A percentile compares a stretch with the other conserved stretches of the same genome.
Conservation (phyloP, 805 yeast species). For the Priceomyces medius region DNA sequence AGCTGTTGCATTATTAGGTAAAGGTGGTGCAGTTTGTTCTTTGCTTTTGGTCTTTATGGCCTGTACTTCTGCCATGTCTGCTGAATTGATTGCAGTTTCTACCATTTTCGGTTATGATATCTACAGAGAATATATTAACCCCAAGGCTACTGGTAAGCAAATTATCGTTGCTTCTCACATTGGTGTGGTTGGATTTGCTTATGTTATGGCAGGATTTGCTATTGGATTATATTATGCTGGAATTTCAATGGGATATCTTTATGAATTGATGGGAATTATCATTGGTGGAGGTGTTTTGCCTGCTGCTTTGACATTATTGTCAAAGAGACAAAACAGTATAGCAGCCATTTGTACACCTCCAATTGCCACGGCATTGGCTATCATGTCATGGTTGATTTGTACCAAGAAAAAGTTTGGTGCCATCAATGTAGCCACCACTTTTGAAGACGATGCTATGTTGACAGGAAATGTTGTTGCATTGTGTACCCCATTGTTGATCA, state of each 20-base stretch:
- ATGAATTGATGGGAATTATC: constrained; percentile 86
- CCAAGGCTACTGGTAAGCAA: constrained; percentile 71
- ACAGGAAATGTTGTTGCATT: constrained; percentile 85
- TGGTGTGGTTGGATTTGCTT: constrained; percentile 56
- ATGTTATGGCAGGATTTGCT: constrained; percentile 77
- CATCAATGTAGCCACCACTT: constrained; percentile 50
- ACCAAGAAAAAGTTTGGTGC: constrained; percentile 34
- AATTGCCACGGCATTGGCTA: constrained; percentile 69
- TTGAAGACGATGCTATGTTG: constrained; percentile 84
- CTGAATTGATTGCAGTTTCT: constrained; percentile 86
- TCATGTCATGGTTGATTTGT: constrained; percentile 54
- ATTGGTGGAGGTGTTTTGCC: constrained; percentile 87
- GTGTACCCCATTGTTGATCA: constrained; percentile 63
- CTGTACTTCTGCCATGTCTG: constrained; percentile 88
- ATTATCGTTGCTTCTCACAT: constrained; percentile 68
- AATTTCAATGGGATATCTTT: constrained; percentile 82
- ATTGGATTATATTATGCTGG: constrained; percentile 80
- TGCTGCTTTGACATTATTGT: constrained; percentile 61
- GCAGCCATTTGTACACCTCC: constrained; percentile 81
- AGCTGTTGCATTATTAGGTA: constrained; percentile 81
- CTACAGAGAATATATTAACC: constrained; percentile 77
- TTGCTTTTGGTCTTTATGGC: constrained; percentile 85
- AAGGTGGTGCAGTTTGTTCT: constrained; percentile 84
- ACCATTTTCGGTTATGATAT: constrained; percentile 84
- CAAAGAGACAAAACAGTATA: constrained; percentile 59